These are phyloP conservation scores for Globisporangium uncinulatum DNA, from an alignment of 352 stramenopile genomes.

Conservation along the genomic window DNA sequence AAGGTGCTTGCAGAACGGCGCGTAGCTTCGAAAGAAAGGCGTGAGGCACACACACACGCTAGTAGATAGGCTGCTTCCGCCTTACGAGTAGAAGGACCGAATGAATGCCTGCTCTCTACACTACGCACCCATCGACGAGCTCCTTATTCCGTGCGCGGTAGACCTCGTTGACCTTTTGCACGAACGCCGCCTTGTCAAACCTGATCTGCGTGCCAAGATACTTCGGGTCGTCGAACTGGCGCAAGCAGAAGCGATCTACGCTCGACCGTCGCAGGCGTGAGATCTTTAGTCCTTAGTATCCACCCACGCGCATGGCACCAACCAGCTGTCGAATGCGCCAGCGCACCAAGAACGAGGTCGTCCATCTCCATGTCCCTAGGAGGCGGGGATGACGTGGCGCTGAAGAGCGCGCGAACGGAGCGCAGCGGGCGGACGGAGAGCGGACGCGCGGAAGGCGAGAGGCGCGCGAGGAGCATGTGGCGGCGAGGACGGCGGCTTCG, in stretches of 20 bases:
- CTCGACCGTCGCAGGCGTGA: neutral
- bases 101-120: neutral
- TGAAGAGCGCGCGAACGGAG: constrained; percentile 20
- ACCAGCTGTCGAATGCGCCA: constrained; percentile 3
- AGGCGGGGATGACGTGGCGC: constrained; percentile 20
- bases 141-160: constrained; percentile 55
- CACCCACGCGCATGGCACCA: neutral
- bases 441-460: constrained; percentile 13
- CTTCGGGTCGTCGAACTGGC: constrained; percentile 80
- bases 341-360: constrained; percentile 49
- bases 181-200: constrained; percentile 71
- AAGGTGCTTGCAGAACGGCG: constrained; percentile 98
- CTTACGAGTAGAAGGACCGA: neutral
- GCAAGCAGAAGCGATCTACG: constrained; percentile 72
- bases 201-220: constrained; percentile 69
- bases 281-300: neutral
- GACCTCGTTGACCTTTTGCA: constrained; percentile 80
- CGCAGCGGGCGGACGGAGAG: neutral
- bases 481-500: constrained; percentile 4
- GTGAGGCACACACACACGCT: neutral
- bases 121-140: constrained; percentile 61
- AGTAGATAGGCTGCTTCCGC: no score
- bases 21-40: constrained; percentile 69
- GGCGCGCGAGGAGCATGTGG: constrained; percentile 45
- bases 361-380: constrained; percentile 24